Conservation (phyloP, 2,329 filamentous ascomycete genomes). For the Aspergillus versicolor region DNA sequence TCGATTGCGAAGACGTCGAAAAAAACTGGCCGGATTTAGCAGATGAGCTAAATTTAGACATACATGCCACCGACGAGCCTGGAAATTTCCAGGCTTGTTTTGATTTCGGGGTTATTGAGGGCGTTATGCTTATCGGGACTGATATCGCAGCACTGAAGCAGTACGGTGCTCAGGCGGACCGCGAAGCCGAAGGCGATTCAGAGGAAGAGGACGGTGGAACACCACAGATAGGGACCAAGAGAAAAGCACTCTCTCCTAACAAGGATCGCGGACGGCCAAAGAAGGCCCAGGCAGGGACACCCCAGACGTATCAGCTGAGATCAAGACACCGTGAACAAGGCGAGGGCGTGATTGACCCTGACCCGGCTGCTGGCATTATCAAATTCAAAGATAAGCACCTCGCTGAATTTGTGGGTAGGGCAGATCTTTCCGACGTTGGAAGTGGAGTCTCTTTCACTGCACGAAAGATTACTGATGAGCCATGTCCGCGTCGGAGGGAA, state of each 20-base stretch:
- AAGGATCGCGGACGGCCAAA: background rate
- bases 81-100: constrained; percentile 1
- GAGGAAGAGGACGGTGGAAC: background rate
- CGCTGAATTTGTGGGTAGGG: constrained; percentile 8
- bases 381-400: constrained; percentile 13
- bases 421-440: constrained; percentile 1
- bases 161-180: background rate
- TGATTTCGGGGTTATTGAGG: constrained; percentile 7
- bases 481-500: constrained; percentile 3
- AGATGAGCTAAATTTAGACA: background rate
- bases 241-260: background rate
- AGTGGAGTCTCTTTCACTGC: background rate
- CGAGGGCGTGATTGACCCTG: constrained; percentile 7
- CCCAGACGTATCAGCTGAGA: background rate
- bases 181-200: background rate
- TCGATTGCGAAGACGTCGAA: constrained; percentile 8
- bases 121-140: constrained; percentile 3
- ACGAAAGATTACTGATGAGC: constrained; percentile 9
- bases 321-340: constrained; percentile 9
- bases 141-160: background rate
- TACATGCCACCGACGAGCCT: background rate
- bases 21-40: background rate
- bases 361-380: constrained; percentile 11
- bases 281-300: background rate
- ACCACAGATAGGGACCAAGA: background rate